phyloP scores from a whole-genome alignment of 306 rosid genomes.

The Cicer chorassanicum region DNA sequence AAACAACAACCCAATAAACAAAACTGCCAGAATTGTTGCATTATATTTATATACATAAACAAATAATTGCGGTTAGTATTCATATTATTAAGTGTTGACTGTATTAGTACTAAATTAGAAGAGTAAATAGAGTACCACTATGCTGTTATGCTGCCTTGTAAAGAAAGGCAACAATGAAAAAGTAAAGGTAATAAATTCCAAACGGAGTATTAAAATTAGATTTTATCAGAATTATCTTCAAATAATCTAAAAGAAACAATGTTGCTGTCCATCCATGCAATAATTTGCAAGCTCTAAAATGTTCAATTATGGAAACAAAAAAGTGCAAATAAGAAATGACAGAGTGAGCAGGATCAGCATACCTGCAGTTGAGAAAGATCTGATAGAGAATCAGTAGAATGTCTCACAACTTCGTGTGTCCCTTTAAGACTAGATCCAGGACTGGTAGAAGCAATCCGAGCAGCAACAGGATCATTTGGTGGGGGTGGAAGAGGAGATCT shows the following conservation, averaged over 20 bases:
- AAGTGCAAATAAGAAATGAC: conserved; percentile 21
- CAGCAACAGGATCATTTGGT: conserved; percentile 87
- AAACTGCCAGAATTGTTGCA: conserved; percentile 1
- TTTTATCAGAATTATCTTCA: conserved; percentile 19
- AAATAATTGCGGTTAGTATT: conserved; percentile 1
- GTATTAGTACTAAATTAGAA: conserved; percentile 13
- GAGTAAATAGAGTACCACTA: neutral
- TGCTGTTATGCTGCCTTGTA: conserved; percentile 19
- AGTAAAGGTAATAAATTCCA: conserved; percentile 5
- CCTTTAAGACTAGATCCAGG: conserved; percentile 48
- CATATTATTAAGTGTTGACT: conserved; percentile 3
- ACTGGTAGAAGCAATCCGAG: conserved; percentile 61
- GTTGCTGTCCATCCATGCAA: conserved; percentile 9
- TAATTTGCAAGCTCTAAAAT: neutral
- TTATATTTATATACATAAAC: neutral
- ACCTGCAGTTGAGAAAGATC: conserved; percentile 97
- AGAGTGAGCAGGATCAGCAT: conserved; percentile 39
- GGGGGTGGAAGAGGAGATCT: conserved; percentile 95
- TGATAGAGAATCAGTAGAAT: conserved; percentile 65
- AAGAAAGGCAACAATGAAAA: conserved; percentile 18
- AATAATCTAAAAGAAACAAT: neutral
- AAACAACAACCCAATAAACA: conserved; percentile 32
- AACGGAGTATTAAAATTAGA: conserved; percentile 21
- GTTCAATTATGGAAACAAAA: conserved; percentile 4
- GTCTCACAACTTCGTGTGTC: conserved; percentile 51